Evolutionary conservation across 768 basidiomycete species (phyloP).

Genomic region (Phlebiopsis flavidoalba): DNA sequence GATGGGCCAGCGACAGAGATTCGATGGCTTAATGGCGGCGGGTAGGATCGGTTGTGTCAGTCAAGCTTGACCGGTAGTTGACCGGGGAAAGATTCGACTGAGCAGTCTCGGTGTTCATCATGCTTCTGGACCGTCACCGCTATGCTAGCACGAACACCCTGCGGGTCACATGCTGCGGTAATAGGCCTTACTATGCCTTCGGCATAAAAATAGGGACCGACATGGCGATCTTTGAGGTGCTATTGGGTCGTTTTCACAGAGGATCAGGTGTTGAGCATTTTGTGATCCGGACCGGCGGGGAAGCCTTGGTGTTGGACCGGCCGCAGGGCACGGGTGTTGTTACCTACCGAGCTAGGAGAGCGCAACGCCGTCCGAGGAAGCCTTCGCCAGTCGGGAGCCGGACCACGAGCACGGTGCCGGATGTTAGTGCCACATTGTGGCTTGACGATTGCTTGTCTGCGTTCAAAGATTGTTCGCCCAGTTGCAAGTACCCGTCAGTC

Average conservation of each 20-base stretch:
- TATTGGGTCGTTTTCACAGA: constrained; percentile 26
- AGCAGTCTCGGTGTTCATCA: constrained; percentile 1
- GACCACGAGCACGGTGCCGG: background rate
- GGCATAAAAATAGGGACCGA: constrained; percentile 70
- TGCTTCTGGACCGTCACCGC: constrained; percentile 13
- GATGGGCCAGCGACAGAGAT: background rate
- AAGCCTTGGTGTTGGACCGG: background rate
- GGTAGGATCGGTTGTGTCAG: background rate
- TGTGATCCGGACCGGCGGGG: background rate
- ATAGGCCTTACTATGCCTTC: constrained; percentile 62
- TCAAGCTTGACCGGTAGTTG: background rate
- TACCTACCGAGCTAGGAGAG: constrained; percentile 1
- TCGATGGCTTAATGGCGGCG: background rate
- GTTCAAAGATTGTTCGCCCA: no score
- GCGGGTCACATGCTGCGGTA: constrained; percentile 28
- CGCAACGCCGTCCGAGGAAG: background rate
- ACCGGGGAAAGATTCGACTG: background rate
- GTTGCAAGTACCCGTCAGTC: no score
- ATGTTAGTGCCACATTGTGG: background rate
- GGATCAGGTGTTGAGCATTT: constrained; percentile 8
- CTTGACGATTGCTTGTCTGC: no score
- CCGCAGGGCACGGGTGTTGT: constrained; percentile 8
- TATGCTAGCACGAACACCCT: constrained; percentile 4
- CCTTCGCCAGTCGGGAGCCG: background rate
- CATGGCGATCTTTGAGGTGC: constrained; percentile 64